phyloP scores from a whole-genome alignment of 768 basidiomycete species.

The Leccinum boreale region DNA sequence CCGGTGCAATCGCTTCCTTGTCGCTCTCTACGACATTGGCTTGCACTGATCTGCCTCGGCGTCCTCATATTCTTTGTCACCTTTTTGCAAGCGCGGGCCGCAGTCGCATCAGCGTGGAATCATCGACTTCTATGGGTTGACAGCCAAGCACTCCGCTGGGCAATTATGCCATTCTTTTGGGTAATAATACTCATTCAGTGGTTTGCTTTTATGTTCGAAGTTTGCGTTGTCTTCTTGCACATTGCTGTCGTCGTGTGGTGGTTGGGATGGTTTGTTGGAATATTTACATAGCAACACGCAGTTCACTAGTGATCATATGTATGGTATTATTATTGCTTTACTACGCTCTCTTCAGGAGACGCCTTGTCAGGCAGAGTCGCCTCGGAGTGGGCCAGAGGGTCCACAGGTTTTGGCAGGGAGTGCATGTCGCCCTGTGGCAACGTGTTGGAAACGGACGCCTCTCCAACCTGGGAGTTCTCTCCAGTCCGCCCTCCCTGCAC shows the following conservation, averaged over 20 bases:
- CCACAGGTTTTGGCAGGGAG: constrained; percentile 1
- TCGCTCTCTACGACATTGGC: constrained; percentile 68
- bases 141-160: constrained; percentile 61
- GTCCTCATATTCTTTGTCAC: constrained; percentile 45
- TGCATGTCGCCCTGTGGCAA: constrained; percentile 1
- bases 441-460: constrained; percentile 2
- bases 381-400: not conserved
- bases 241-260: constrained; percentile 66
- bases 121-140: constrained; percentile 57
- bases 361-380: constrained; percentile 1
- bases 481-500: constrained; percentile 51
- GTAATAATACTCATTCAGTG: constrained; percentile 64
- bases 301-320: not conserved
- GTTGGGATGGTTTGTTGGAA: constrained; percentile 65
- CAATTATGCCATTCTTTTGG: constrained; percentile 61
- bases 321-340: not conserved
- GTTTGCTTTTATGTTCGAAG: constrained; percentile 60
- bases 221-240: constrained; percentile 54
- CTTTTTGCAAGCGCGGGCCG: constrained; percentile 56
- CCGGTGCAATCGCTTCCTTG: constrained; percentile 53
- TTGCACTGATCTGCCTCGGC: constrained; percentile 54
- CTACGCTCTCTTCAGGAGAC: not conserved
- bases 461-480: constrained; percentile 25
- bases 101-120: constrained; percentile 50
- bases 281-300: constrained; percentile 37